Evolutionary conservation across 2,329 filamentous ascomycete genomes (phyloP).

Genomic region (Cylindrodendrum hubeiense): DNA sequence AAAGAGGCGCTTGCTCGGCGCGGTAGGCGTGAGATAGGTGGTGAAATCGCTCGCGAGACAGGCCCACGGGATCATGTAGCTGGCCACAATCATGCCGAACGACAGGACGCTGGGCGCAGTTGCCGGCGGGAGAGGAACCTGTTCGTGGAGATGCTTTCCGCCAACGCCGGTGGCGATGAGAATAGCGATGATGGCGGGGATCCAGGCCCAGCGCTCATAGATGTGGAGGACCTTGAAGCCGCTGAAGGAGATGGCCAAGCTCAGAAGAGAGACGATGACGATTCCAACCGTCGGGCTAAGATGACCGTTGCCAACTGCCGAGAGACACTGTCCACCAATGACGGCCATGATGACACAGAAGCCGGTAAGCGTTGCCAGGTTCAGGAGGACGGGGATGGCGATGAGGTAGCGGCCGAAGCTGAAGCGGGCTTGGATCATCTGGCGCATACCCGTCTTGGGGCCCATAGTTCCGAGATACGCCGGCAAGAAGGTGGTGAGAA

Average conservation of each 20-base stretch:
- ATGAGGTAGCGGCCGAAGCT: conserved; percentile 39
- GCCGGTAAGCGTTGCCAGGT: conserved; percentile 60
- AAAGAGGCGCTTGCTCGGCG: conserved; percentile 51
- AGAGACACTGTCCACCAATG: conserved; percentile 58
- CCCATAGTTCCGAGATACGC: conserved; percentile 58
- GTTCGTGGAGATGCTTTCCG: conserved; percentile 52
- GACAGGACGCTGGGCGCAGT: conserved; percentile 55
- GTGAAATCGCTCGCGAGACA: conserved; percentile 57
- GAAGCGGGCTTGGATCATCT: conserved; percentile 59
- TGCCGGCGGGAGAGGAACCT: conserved; percentile 38
- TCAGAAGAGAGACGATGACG: conserved; percentile 59
- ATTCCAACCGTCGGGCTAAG: conserved; percentile 61
- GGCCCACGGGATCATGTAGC: conserved; percentile 68
- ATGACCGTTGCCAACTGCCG: conserved; percentile 51
- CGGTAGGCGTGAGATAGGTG: conserved; percentile 59
- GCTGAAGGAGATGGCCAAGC: conserved; percentile 60
- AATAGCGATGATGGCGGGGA: conserved; percentile 55
- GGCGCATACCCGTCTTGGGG: conserved; percentile 59
- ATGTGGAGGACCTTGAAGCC: conserved; percentile 59
- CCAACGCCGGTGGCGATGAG: conserved; percentile 56
- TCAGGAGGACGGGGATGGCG: conserved; percentile 51
- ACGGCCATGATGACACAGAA: conserved; percentile 62
- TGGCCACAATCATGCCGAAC: conserved; percentile 66
- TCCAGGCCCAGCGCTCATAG: conserved; percentile 62
- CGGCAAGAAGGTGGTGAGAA: conserved; percentile 53